Base-by-base conservation (phyloP, 2,329 filamentous ascomycete genomes). In the Pestalotiopsis sp. region DNA sequence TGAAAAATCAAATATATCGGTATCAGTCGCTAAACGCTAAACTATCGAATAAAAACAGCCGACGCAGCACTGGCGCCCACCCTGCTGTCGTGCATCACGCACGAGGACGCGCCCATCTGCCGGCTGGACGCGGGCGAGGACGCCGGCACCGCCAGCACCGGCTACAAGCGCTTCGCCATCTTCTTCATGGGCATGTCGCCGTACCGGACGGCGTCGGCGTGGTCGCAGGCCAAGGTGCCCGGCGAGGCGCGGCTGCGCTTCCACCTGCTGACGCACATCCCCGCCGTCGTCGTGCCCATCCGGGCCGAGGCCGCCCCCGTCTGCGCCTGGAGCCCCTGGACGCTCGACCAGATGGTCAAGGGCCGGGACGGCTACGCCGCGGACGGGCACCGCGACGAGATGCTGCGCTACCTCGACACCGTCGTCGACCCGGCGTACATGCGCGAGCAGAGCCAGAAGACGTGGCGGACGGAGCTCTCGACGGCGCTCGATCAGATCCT, bases 241-340 rank as follows among this genome's bases (percentile, higher is more conserved):
- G 71, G 70, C 25, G 71, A 73, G 60, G 69, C 71, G 20, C 65
- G 69, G 13, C 59, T 73, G 2, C 70, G 67, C 11, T 73, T 73
- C 17, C 71, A 73, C 38, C 38, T 71, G 17, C 69, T 71, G 45
- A 73, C 71, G n/a, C 70, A 73, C 27, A 67, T 71, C 14, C 71
- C 71, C n/a, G 71, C 70, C 9, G 60, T 73, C 13, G 69, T 73
- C 27, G 20, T 73, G 17, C 71, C 71, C 25, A 68, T 73, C 4
- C 70, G 63, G 38, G 66, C 70, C 56, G 45, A 49, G 17, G 49
- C 66, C 41, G 70, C 71, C 23, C 71, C 71, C 0, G 66, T 73
- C 17, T 58, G 70, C n/a, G 71, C 70, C 4, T 73, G 71, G 71
- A 73, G 70, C 6, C 71, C 71, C 2, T 71, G 70, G 69, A 73